Base-by-base conservation (phyloP, 495 filamentous ascomycete genomes). In the Parmelia sp. region DNA sequence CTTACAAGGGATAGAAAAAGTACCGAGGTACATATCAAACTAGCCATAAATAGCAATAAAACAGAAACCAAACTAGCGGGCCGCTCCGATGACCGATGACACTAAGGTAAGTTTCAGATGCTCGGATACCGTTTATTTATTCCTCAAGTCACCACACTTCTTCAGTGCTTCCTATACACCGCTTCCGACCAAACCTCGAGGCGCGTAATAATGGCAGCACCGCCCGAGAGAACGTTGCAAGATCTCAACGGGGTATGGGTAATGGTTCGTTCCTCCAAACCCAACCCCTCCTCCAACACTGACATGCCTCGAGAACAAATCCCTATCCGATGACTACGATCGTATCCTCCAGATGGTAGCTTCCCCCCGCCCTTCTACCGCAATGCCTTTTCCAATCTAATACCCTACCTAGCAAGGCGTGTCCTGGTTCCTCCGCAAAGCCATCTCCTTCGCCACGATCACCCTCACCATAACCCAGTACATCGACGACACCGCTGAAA, bases 361-460 rank as follows among this genome's bases (percentile, higher is more conserved):
- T 21, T 42, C 53, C 29, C 64, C 60, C 59, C 49, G 40, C 29
- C 64, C 37, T 40, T 39, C 31, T 35, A 31, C 60, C 23, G 33
- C 44, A 63, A 21, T n/a, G n/a, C 19, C 23, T 11, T 10, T 7
- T 35, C 45, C 53, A 23, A 31, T 64, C 68, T 69, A 67, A 71
- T 64, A 55, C 58, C 62, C 40, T 8, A 15, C 37, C 42, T 33
- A 85, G 77, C 94, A 97, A 85, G 88, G 88, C 75, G 77, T 98
- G 60, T 74, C 86, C 80, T 98, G 89, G 89, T 68, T 91, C 61
- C 81, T 84, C 42, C 93, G 94, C 76, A 91, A 88, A 78, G 82
- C 83, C 56, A 86, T 96, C 74, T 69, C 75, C 67, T 70, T 86
- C 12, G 89, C 92, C 4, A 90, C 85, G 35, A 73, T 97, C 25